Percentiles rank a stretch among this genome's conserved stretches.
Evolutionary conservation across 2,329 filamentous ascomycete species (phyloP).

Genomic region (Neofusicoccum laricinum): DNA sequence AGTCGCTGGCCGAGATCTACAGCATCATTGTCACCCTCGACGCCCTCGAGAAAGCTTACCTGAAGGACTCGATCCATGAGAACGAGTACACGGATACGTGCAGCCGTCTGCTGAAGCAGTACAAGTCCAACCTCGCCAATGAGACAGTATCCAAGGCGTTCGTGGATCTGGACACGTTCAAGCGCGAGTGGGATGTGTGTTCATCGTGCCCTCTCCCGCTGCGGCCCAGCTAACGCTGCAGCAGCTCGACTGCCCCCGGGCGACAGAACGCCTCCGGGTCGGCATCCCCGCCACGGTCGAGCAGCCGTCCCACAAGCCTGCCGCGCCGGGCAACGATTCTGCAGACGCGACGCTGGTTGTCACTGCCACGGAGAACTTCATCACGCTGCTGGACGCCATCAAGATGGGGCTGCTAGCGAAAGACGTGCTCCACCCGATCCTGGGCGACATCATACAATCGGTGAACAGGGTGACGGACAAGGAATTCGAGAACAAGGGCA

Average conservation of each 20-base stretch:
- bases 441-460: constrained; percentile 94
- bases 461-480: constrained; percentile 95
- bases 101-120: constrained; percentile 89
- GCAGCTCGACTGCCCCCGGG: constrained; percentile 89
- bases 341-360: constrained; percentile 69
- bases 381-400: constrained; percentile 93
- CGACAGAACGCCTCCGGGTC: constrained; percentile 86
- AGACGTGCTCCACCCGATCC: constrained; percentile 89
- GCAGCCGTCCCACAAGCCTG: constrained; percentile 50
- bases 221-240: neutral
- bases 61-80: constrained; percentile 91
- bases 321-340: constrained; percentile 36
- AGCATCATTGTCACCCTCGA: constrained; percentile 96
- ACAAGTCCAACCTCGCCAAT: constrained; percentile 89
- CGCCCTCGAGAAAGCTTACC: constrained; percentile 91
- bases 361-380: constrained; percentile 95
- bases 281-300: constrained; percentile 84
- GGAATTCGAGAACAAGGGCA: constrained; percentile 91
- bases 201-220: neutral
- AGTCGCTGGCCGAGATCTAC: constrained; percentile 95
- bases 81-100: constrained; percentile 95
- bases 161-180: constrained; percentile 85
- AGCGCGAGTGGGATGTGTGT: constrained; percentile 74
- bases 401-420: constrained; percentile 91
- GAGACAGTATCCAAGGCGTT: constrained; percentile 89